These are phyloP conservation scores for Metarhizium anisopliae DNA, from an alignment of 2,329 filamentous ascomycete genomes.

Conservation along the genomic window DNA sequence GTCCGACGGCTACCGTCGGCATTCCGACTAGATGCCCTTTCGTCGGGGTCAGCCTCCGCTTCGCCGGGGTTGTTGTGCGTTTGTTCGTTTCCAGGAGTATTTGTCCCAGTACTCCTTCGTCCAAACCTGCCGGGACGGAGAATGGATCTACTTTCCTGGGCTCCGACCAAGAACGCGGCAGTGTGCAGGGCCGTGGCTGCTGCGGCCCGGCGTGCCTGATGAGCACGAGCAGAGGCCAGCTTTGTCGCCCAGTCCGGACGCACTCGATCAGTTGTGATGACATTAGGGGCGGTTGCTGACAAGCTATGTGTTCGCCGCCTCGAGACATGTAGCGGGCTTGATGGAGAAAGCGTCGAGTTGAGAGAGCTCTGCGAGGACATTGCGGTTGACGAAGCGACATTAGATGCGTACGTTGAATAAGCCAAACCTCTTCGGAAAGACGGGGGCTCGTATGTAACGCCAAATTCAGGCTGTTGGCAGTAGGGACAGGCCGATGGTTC, in stretches of 20 bases:
- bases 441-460: constrained; percentile 87
- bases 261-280: constrained; percentile 87
- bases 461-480: constrained; percentile 90
- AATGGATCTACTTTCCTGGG: constrained; percentile 42
- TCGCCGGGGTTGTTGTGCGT: constrained; percentile 6
- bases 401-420: constrained; percentile 45
- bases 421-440: constrained; percentile 77
- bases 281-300: constrained; percentile 73
- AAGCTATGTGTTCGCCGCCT: constrained; percentile 49
- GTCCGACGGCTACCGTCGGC: constrained; percentile 24
- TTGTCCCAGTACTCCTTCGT: constrained; percentile 37
- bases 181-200: constrained; percentile 92
- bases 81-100: constrained; percentile 17
- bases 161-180: constrained; percentile 82
- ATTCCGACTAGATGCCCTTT: constrained; percentile 10
- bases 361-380: constrained; percentile 84
- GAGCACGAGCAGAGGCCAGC: constrained; percentile 71
- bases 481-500: constrained; percentile 91
- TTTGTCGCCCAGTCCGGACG: constrained; percentile 94
- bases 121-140: constrained; percentile 43
- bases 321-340: constrained; percentile 25
- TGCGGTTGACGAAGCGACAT: constrained; percentile 45
- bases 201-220: constrained; percentile 77
- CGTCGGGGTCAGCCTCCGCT: constrained; percentile 16
- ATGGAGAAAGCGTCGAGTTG: constrained; percentile 44